Percentiles rank a stretch among this genome's conserved stretches.
Conservation (phyloP, 257 asterid genomes). For the Ilex asprella region DNA sequence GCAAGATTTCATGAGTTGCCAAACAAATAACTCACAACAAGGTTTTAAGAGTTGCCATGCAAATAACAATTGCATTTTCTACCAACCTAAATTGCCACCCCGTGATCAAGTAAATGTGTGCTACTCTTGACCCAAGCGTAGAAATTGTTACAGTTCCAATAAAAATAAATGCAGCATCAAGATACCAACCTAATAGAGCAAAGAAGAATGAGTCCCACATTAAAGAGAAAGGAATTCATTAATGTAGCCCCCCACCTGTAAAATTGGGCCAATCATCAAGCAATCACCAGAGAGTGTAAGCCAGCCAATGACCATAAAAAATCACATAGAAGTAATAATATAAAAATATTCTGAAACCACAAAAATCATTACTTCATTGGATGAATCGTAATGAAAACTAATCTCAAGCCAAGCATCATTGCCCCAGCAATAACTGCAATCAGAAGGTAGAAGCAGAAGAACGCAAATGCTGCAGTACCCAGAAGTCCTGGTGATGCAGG, state of each 20-base stretch:
- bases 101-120: no score
- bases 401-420: constrained; percentile 93
- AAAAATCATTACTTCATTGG: constrained; percentile 79
- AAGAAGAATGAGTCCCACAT: constrained; percentile 88
- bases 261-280: constrained; percentile 14
- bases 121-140: no score
- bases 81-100: no score
- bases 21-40: no score
- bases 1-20: no score
- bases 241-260: constrained; percentile 95
- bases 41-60: no score
- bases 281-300: constrained; percentile 4
- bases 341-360: constrained; percentile 4
- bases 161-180: neutral
- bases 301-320: constrained; percentile 4
- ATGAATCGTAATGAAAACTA: constrained; percentile 90
- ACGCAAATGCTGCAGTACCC: constrained; percentile 97
- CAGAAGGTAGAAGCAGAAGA: constrained; percentile 96
- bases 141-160: no score
- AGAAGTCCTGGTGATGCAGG: constrained; percentile 67
- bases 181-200: constrained; percentile 78
- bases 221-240: constrained; percentile 87
- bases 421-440: constrained; percentile 98
- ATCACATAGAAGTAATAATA: neutral
- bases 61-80: no score